Evolutionary conservation across 352 stramenopile species (phyloP).

Genomic region (Pythium brachiatum): DNA sequence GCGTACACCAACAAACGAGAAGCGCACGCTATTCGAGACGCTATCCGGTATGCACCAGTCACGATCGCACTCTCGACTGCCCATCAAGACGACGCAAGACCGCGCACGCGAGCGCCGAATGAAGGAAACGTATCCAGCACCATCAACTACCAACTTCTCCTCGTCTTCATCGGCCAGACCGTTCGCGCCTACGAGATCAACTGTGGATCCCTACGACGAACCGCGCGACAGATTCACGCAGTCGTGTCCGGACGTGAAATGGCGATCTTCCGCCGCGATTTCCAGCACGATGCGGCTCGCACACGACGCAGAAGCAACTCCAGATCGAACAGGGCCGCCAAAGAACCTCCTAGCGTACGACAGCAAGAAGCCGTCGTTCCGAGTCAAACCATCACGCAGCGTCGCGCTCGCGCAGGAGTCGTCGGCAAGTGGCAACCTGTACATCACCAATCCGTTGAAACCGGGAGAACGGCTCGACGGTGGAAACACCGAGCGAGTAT

Average conservation of each 20-base stretch:
- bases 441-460: conserved; percentile 10
- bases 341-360: conserved; percentile 27
- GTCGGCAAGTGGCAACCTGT: conserved; percentile 16
- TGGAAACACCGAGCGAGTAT: conserved; percentile 12
- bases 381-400: conserved; percentile 19
- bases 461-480: background rate
- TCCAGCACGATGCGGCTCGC: conserved; percentile 24
- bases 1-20: conserved; percentile 8
- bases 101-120: conserved; percentile 20
- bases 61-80: conserved; percentile 14
- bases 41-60: conserved; percentile 25
- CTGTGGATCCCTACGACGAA: background rate
- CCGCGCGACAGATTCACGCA: conserved; percentile 7
- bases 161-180: background rate
- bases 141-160: background rate
- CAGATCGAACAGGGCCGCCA: background rate
- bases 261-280: conserved; percentile 24
- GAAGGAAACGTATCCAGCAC: conserved; percentile 11
- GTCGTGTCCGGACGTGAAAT: conserved; percentile 25
- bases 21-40: conserved; percentile 26
- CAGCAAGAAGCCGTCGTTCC: conserved; percentile 24
- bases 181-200: conserved; percentile 6
- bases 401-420: no score
- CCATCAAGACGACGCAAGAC: conserved; percentile 27
- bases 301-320: conserved; percentile 3